These are phyloP conservation scores for Byssochlamys sp. DNA, from an alignment of 2,329 filamentous ascomycete species.

Conservation along the genomic window DNA sequence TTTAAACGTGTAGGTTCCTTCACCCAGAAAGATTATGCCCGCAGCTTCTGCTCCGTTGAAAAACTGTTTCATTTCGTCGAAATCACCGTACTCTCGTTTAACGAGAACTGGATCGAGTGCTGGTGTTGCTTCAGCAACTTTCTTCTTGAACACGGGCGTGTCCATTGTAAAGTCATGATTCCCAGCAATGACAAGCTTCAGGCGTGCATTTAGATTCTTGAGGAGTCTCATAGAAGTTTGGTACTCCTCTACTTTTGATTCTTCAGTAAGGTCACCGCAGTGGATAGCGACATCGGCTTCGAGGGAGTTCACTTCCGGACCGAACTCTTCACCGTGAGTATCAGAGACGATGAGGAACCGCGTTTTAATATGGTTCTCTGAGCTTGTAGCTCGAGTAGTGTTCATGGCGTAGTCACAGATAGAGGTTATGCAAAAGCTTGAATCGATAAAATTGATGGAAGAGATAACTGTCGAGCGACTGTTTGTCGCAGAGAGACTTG, in stretches of 20 bases:
- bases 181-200: slow-evolving; percentile 48
- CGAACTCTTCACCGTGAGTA: slow-evolving; percentile 30
- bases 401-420: neutral
- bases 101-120: slow-evolving; percentile 20
- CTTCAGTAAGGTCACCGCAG: slow-evolving; percentile 45
- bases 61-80: slow-evolving; percentile 30
- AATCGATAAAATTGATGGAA: neutral
- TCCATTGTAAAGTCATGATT: slow-evolving; percentile 46
- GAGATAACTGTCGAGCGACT: too few species aligned
- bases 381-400: neutral
- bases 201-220: slow-evolving; percentile 34
- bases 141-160: slow-evolving; percentile 24
- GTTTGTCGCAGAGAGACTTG: too few species aligned
- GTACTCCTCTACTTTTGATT: slow-evolving; percentile 35
- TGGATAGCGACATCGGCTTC: slow-evolving; percentile 43
- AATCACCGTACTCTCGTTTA: slow-evolving; percentile 31
- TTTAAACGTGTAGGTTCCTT: slow-evolving; percentile 41
- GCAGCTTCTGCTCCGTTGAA: slow-evolving; percentile 28
- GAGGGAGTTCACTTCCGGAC: slow-evolving; percentile 12
- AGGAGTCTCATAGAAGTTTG: slow-evolving; percentile 35
- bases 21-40: slow-evolving; percentile 42
- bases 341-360: slow-evolving; percentile 40
- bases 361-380: slow-evolving; percentile 24
- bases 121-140: slow-evolving; percentile 18
- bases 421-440: neutral